Evolutionary conservation across 768 basidiomycete species (phyloP).

Genomic region (Leccinum variicolor): DNA sequence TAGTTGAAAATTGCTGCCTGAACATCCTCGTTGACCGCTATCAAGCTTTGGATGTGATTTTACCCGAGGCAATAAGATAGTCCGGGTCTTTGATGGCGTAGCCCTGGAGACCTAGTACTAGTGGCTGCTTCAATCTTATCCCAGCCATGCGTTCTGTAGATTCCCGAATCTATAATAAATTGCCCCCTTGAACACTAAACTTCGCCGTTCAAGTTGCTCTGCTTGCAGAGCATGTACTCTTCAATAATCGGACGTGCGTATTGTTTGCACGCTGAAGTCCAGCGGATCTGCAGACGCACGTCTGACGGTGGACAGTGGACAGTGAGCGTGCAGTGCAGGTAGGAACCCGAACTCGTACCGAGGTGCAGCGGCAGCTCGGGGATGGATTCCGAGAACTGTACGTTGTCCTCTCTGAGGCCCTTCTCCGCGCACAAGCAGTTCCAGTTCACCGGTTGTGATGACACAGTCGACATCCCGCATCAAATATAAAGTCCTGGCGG

Average conservation of each 20-base stretch:
- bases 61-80: constrained; percentile 84
- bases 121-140: constrained; percentile 1
- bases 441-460: constrained; percentile 93
- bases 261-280: constrained; percentile 47
- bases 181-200: constrained; percentile 84
- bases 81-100: constrained; percentile 98
- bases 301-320: constrained; percentile 52
- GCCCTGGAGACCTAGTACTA: constrained; percentile 73
- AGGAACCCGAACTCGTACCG: constrained; percentile 91
- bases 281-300: constrained; percentile 42
- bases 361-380: constrained; percentile 76
- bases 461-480: constrained; percentile 97
- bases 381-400: constrained; percentile 28
- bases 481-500: constrained; percentile 82
- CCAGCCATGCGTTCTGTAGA: constrained; percentile 65
- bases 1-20: constrained; percentile 60
- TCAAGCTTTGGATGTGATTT: constrained; percentile 66
- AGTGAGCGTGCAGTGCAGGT: constrained; percentile 66
- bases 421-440: constrained; percentile 80
- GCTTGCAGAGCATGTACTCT: constrained; percentile 56
- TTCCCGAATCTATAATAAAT: constrained; percentile 98
- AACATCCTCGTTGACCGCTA: constrained; percentile 43
- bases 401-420: constrained; percentile 47
- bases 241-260: constrained; percentile 79
- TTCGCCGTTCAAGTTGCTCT: constrained; percentile 46